phyloP scores from a whole-genome alignment of 2,329 filamentous ascomycete species.

The Lecanosticta acicola region DNA sequence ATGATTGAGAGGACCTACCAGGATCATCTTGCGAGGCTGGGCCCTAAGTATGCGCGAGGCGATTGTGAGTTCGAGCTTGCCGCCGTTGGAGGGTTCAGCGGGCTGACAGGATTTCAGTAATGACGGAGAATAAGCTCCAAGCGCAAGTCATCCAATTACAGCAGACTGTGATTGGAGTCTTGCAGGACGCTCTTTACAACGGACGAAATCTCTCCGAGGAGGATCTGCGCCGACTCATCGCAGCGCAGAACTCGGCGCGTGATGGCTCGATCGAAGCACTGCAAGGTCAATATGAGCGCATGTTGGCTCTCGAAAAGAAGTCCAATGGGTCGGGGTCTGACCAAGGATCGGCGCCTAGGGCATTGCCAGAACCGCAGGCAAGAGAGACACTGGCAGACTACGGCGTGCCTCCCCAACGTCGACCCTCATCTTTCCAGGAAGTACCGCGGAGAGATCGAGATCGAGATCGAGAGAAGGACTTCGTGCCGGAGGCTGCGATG shows the following conservation, averaged over 20 bases:
- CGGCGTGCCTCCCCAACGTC: neutral
- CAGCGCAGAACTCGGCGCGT: conserved; percentile 39
- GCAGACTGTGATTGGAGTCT: conserved; percentile 40
- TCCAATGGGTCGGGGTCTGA: neutral
- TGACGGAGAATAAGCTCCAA: conserved; percentile 40
- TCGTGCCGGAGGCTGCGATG: too few relatives aligned
- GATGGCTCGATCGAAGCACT: conserved; percentile 38
- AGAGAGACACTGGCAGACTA: neutral
- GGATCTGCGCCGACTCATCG: conserved; percentile 37
- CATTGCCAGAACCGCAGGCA: neutral
- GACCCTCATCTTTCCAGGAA: neutral
- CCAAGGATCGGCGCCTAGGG: neutral
- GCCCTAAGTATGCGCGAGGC: conserved; percentile 35
- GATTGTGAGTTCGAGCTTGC: conserved; percentile 30
- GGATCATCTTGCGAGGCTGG: conserved; percentile 26
- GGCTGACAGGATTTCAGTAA: conserved; percentile 27
- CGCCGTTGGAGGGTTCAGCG: neutral
- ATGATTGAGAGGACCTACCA: conserved; percentile 21
- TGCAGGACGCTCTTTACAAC: conserved; percentile 40
- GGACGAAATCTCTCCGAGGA: conserved; percentile 36
- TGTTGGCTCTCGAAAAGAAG: conserved; percentile 1
- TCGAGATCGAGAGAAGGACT: too few relatives aligned
- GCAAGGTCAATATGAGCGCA: conserved; percentile 22
- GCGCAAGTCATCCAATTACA: conserved; percentile 40
- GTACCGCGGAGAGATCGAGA: too few relatives aligned